Evolutionary conservation across 2,329 filamentous ascomycete species (phyloP), one percentile per base, ranked within the genome.

Genomic region (Colletotrichum sp.): DNA sequence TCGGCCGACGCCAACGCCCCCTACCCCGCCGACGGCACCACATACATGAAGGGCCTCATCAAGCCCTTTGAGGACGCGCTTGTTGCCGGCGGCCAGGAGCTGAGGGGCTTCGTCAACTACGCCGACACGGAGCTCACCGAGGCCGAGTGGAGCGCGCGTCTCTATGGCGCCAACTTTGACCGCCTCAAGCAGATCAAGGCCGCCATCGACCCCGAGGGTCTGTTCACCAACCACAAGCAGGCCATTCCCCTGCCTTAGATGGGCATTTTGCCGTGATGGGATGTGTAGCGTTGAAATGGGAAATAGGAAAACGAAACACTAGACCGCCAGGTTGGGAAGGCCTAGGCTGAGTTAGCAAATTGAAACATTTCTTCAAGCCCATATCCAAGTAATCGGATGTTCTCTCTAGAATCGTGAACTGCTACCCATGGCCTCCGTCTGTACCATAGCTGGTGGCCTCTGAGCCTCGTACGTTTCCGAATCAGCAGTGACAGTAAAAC

Each of bases 21-120:
- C 77, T 89, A 89, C 79, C 87, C 88, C 13, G 82, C 87, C 63
- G 87, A 88, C 79, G 86, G 87, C 68, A 84, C 86, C 1, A 83
- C 83, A 5, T 89, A 89, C 79, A 85, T 85, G 34, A 86, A 88
- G 39, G 84, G 89, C 77, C 81, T 92, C 21, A 36, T 71, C 21
- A 79, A 79, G 66, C 77, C 77, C 62, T 78, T 78, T 28, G 77
- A 77, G 71, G 64, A 77, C 15, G 75, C 77, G 34, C 71, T 78
- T 8, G 64, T 68, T 8, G 71, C 57, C 49, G 71, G 52, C 18
- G 77, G 77, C 44, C n/a, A 24, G 7, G 34, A 71, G 15, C 75
- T 78, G 34, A 68, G 77, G 13, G 71, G 75, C 32, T 78, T 77
- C 52, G 75, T 77, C 71, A 77, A 78, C 71, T 78, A 78, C 64